Evolutionary conservation across 2,329 filamentous ascomycete genomes (phyloP).

Genomic region (Orbilia javanica): DNA sequence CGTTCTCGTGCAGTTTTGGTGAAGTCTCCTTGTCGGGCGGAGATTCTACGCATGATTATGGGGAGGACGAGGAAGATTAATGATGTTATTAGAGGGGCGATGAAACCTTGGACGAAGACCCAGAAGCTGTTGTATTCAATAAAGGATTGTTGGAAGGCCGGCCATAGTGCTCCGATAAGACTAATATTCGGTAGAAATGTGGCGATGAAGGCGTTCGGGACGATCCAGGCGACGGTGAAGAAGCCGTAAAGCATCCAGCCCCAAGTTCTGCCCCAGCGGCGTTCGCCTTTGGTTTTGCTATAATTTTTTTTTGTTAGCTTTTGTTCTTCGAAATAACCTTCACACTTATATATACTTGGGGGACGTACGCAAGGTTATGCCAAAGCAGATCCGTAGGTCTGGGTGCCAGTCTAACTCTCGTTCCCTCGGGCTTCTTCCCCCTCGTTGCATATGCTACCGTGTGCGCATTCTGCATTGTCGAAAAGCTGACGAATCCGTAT

Average conservation of each 20-base stretch:
- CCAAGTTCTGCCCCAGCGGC: constrained; percentile 79
- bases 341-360: neutral
- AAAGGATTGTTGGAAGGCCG: constrained; percentile 77
- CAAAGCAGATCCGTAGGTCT: constrained; percentile 93
- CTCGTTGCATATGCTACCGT: constrained; percentile 84
- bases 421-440: constrained; percentile 82
- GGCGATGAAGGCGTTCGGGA: constrained; percentile 92
- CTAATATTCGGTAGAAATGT: constrained; percentile 89
- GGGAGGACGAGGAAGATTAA: constrained; percentile 88
- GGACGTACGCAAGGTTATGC: constrained; percentile 79
- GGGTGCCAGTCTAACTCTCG: constrained; percentile 82
- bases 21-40: constrained; percentile 74
- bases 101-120: constrained; percentile 92
- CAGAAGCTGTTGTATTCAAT: constrained; percentile 75
- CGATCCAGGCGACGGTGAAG: constrained; percentile 87
- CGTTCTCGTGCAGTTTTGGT: constrained; percentile 93
- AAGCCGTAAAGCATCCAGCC: constrained; percentile 87
- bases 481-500: constrained; percentile 95
- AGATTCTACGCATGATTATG: constrained; percentile 88
- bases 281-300: constrained; percentile 73
- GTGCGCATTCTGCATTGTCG: constrained; percentile 88
- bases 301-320: constrained; percentile 19
- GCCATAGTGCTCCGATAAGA: constrained; percentile 73
- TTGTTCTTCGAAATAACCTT: neutral
- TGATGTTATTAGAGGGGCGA: constrained; percentile 87